Base-by-base conservation (phyloP, 1,139 yeast species). In the Kurtzmaniella quercitrusa region DNA sequence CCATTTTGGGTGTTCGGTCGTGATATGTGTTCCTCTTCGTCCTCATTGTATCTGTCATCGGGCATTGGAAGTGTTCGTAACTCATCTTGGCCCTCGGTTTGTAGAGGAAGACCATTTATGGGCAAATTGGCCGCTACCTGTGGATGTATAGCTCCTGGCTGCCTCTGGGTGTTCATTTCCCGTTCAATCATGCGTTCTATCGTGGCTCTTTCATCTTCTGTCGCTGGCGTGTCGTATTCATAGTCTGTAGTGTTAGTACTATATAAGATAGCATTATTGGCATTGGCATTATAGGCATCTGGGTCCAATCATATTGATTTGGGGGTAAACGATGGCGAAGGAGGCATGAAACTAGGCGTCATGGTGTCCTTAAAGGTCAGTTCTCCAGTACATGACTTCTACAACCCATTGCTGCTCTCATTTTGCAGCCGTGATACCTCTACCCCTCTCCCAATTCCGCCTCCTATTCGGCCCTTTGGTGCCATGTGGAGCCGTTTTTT, bases 111-210 rank as follows among this genome's bases (percentile, higher is more conserved):
- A n/a, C 25, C 21, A 19, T 19, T 19, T 7, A 19, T 19, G 16
- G 27, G 24, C n/a, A 19, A n/a, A 56, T 50, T 11, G 62, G 45
- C 1, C 70, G 69, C 12, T 64, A 65, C 68, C 40, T 51, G 27
- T 1, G 72, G 73, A 51, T 68, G 73, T 36, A 60, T 44, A 2
- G 39, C 39, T 15, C 34, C 23, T 40, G 40, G 33, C 31, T 21
- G 25, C 40, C 15, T 34, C 25, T 31, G n/a, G 25, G 23, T 46
- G 24, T 39, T 52, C 40, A 65, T 45, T 48, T 69, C 73, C 31
- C 51, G 51, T 27, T 60, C 51, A 8, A 71, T 59, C 40, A 69
- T 55, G 43, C 55, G 60, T 47, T 69, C 73, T 5, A 69, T 70
- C 19, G 59, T 57, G n/a, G 58, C 57, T 41, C 70, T 49, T 48